Base-by-base conservation (phyloP, 805 yeast genomes). In the Barnettozyma populi region DNA sequence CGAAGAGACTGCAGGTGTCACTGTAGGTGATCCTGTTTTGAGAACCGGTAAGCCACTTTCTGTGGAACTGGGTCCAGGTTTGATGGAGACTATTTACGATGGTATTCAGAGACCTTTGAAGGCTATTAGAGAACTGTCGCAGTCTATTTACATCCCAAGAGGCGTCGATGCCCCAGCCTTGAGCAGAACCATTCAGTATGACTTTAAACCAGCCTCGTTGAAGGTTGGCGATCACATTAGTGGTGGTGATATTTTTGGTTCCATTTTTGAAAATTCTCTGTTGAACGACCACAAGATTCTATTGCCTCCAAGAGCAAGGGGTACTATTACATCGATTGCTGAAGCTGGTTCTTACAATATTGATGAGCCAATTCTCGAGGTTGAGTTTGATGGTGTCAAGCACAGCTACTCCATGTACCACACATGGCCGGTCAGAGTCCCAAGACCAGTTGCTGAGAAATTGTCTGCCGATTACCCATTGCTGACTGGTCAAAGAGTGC, bases 401-500 rank as follows among this genome's bases (percentile, higher is more conserved):
- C 78, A 76, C 57, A 75, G 78, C 44, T 92, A 87, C 75, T 76
- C 95, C 39, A 90, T 94, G 97, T 89, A 81, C 85, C 99, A 94
- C 72, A 84, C 97, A 25, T 94, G 99, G 99, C 99, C 99, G 34
- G 99, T 94, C 53, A 90, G 99, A 78, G 96, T 90, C 40, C 98
- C 99, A 61, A 85, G 99, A 74, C 99, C 99, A 16, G 98, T 92
- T 42, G 86, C 97, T 44, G 95, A 90, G 70, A 90, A 92, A 67
- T 72, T 89, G 54, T 74, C 95, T 52, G 98, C 99, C 38, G 94
- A 92, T 71, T 80, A 86, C 69, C 99, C 99, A 45, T 78, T 94
- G 60, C 79, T 94, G 62, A 94, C 99, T 18, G 99, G 99, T 63
- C 99, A 94, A 76, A 87, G 99, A 79, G 99, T 94, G 44, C 77